Base-by-base conservation (phyloP, 2,329 filamentous ascomycete genomes). In the Fusarium agapanthi region DNA sequence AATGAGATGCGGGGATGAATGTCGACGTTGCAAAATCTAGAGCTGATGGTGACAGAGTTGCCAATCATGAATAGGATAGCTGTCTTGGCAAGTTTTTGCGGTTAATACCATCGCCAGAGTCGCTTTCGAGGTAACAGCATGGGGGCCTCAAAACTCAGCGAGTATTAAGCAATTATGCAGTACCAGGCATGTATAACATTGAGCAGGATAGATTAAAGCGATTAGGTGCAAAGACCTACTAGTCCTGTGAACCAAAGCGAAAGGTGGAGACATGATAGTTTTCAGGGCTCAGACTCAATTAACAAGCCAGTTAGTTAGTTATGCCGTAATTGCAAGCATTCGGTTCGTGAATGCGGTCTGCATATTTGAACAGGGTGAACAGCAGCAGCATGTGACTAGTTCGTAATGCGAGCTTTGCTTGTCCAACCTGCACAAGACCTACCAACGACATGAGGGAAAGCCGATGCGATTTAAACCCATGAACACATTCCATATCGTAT, bases 271-370 rank as follows among this genome's bases (percentile, higher is more conserved):
- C 56, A 50, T 40, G 51, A 30, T 56, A 59, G 53, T 60, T 55
- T 51, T 63, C 69, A 69, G 72, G 72, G 72, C 69, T 70, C 69
- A 74, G 32, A 20, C 43, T 61, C 61, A 67, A 67, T 67, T 61
- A 54, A 61, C 44, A 47, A 74, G 59, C 71, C 58, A 45, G 54
- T 32, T 48, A 51, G 54, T 47, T 54, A 51, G 54, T 43, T 54
- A 67, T 55, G 48, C 61, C 67, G 67, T 37, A 53, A 58, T 64
- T 69, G 48, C 63, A 72, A 44, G 50, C 61, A 58, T 57, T 66
- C 22, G 41, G 57, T 50, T 69, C 43, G 50, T 53, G 61, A 58
- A 65, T 65, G 57, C 56, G 60, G 72, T 59, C 62, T 73, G 67
- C 67, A 63, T 53, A 53, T 55, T 48, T 68, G 30, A 47, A 40